phyloP scores from a whole-genome alignment of 371 early-diverging fungal species.

The Apophysomyces ossiformis region DNA sequence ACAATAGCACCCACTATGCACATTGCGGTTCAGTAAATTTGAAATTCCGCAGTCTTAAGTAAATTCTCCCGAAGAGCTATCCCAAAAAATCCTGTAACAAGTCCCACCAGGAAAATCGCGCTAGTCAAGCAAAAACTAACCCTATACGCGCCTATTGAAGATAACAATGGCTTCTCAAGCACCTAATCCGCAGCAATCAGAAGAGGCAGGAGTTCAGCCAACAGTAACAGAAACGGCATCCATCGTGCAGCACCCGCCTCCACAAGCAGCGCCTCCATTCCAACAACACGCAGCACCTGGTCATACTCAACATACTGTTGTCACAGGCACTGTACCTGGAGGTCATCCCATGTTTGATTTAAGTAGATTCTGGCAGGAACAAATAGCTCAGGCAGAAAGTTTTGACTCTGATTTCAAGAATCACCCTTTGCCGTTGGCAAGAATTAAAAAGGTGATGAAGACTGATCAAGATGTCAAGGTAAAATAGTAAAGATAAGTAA shows the following conservation, averaged over 20 bases:
- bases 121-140: no score
- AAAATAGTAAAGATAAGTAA: conserved; percentile 6
- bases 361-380: conserved; percentile 53
- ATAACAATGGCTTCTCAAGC: conserved; percentile 2
- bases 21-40: no score
- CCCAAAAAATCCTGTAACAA: no score
- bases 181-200: neutral
- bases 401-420: conserved; percentile 84
- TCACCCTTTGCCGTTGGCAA: conserved; percentile 95
- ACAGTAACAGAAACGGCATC: neutral
- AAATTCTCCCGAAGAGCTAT: no score
- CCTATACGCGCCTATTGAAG: neutral
- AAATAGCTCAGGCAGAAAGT: conserved; percentile 36
- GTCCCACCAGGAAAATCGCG: no score
- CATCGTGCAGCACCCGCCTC: neutral
- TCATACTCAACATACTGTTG: conserved; percentile 1
- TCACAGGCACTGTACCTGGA: conserved; percentile 17
- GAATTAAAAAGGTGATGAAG: conserved; percentile 99
- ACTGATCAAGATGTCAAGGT: conserved; percentile 89
- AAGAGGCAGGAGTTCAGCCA: neutral
- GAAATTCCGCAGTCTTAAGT: no score
- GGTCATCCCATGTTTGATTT: conserved; percentile 54
- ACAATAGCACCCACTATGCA: no score
- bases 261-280: neutral
- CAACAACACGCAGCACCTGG: neutral